phyloP scores from a whole-genome alignment of 2,329 filamentous ascomycete genomes.

The Fusarium sp. region DNA sequence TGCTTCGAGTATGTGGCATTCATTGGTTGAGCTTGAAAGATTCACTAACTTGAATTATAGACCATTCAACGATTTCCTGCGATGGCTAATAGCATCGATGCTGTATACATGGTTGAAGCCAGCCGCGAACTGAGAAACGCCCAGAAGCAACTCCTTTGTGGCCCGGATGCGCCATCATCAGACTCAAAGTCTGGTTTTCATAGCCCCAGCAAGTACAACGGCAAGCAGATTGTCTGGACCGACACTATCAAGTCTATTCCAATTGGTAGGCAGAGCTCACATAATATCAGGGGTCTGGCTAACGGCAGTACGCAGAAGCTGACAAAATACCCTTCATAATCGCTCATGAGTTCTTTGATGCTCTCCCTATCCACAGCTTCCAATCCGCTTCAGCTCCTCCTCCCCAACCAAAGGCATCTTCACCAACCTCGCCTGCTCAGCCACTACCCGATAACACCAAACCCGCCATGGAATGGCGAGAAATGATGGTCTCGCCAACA shows the following conservation, averaged over 20 bases:
- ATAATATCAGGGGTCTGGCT: background rate
- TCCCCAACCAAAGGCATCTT: conserved; percentile 26
- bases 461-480: conserved; percentile 73
- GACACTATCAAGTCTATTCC: conserved; percentile 88
- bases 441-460: conserved; percentile 51
- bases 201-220: conserved; percentile 77
- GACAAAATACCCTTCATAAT: conserved; percentile 88
- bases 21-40: background rate
- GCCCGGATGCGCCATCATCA: conserved; percentile 69
- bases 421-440: conserved; percentile 45
- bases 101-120: conserved; percentile 96
- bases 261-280: conserved; percentile 56
- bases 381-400: conserved; percentile 68
- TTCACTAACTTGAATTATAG: conserved; percentile 52
- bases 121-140: conserved; percentile 78
- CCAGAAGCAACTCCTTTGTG: conserved; percentile 85
- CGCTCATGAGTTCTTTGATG: conserved; percentile 98
- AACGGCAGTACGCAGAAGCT: conserved; percentile 54
- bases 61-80: conserved; percentile 84
- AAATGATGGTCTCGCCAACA: conserved; percentile 78
- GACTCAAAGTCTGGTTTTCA: conserved; percentile 78
- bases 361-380: conserved; percentile 94
- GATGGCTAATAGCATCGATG: conserved; percentile 78
- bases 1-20: conserved; percentile 74
- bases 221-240: conserved; percentile 84